Conservation (phyloP, 2,329 filamentous ascomycete genomes). For the Arthrobotrys entomopaga region DNA sequence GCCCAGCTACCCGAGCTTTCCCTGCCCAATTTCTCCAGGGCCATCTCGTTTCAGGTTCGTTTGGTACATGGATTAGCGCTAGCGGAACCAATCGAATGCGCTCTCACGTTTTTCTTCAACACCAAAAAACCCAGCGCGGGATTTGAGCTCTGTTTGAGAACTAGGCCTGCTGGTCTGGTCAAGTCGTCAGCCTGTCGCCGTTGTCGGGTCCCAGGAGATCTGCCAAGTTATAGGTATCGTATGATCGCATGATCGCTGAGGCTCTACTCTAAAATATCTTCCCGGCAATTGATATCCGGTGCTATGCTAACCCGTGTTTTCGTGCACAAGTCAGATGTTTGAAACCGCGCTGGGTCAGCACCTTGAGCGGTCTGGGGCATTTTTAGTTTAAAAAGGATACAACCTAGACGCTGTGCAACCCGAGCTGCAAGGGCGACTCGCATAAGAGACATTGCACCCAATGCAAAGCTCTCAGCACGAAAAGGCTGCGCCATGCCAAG, state of each 20-base stretch:
- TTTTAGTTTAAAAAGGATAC: conserved; percentile 4
- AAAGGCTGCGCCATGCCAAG: conserved; percentile 21
- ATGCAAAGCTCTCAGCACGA: conserved; percentile 11
- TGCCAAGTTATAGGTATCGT: conserved; percentile 3
- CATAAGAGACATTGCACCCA: conserved; percentile 17
- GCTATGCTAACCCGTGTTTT: neutral
- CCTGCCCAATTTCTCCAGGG: conserved; percentile 45
- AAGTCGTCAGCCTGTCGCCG: conserved; percentile 22
- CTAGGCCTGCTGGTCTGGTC: conserved; percentile 13
- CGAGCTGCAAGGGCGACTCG: conserved; percentile 47
- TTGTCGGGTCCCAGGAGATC: conserved; percentile 4
- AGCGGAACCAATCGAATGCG: conserved; percentile 44
- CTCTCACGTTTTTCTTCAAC: conserved; percentile 22
- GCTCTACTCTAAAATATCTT: neutral
- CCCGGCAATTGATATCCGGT: neutral
- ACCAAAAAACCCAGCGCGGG: conserved; percentile 10
- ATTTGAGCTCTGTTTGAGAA: conserved; percentile 6
- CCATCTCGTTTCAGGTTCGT: conserved; percentile 50
- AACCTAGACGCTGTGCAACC: conserved; percentile 44
- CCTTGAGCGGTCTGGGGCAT: no score
- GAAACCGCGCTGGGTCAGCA: conserved; percentile 33
- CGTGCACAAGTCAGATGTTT: conserved; percentile 30
- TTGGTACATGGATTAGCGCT: conserved; percentile 55
- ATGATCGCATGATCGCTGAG: conserved; percentile 4
- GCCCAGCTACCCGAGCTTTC: conserved; percentile 52